Percentiles rank a stretch among this genome's conserved stretches.
These are phyloP conservation scores for Maudiozyma humilis DNA, from an alignment of 1,139 yeast genomes.

Conservation along the genomic window DNA sequence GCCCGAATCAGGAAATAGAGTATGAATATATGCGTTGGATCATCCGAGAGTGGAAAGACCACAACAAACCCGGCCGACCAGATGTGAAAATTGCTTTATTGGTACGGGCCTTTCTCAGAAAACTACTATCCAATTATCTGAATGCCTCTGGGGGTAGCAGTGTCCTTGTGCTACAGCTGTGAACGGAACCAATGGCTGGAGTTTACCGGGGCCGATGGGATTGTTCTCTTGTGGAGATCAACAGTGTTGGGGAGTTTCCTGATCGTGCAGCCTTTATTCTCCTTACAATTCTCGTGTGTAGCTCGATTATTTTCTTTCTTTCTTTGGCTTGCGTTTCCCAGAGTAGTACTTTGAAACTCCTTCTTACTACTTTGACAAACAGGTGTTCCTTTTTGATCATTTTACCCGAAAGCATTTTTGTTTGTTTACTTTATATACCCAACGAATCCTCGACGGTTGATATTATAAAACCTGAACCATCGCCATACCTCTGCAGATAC, in stretches of 20 bases:
- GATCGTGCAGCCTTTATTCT: not conserved
- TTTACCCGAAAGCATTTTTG: not conserved
- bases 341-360: no score
- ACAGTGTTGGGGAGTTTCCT: not conserved
- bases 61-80: not conserved
- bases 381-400: no score
- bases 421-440: not conserved
- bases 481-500: no score
- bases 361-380: no score
- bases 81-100: not conserved
- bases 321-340: no score
- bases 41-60: slow-evolving; percentile 2
- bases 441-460: no score
- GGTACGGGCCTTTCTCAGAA: not conserved
- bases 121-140: not conserved
- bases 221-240: not conserved
- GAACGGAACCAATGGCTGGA: no score
- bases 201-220: no score
- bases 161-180: no score
- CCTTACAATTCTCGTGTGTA: not conserved
- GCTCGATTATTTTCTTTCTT: no score
- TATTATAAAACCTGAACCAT: no score
- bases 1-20: not conserved
- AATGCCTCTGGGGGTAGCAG: no score
- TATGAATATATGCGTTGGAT: not conserved